These are phyloP conservation scores for Penicillium samsonianum DNA, from an alignment of 495 filamentous ascomycete species.

Conservation along the genomic window DNA sequence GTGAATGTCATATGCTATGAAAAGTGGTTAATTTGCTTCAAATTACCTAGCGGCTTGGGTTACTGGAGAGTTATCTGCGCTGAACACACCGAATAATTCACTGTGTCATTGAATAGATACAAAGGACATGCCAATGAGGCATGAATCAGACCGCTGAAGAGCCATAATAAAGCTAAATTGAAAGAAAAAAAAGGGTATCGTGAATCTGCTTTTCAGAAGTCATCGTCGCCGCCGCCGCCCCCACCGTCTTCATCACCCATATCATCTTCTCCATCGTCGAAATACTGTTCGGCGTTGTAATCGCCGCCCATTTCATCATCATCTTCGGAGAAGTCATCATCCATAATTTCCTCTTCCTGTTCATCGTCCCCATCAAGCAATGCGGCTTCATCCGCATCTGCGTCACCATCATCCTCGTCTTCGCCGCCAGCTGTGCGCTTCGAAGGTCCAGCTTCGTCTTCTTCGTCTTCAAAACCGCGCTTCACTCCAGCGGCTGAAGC, in stretches of 20 bases:
- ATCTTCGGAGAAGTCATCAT: slow-evolving; percentile 58
- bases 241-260: slow-evolving; percentile 54
- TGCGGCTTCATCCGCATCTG: slow-evolving; percentile 38
- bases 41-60: too few relatives aligned
- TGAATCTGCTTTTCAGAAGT: slow-evolving; percentile 37
- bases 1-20: too few relatives aligned
- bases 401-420: slow-evolving; percentile 39
- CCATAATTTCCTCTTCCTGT: slow-evolving; percentile 52
- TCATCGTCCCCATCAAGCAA: slow-evolving; percentile 50
- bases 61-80: background rate
- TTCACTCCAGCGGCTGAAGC: slow-evolving; percentile 30
- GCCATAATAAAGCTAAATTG: slow-evolving; percentile 9
- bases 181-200: slow-evolving; percentile 42
- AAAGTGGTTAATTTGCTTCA: too few relatives aligned
- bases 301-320: slow-evolving; percentile 60
- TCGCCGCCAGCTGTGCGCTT: slow-evolving; percentile 31
- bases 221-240: slow-evolving; percentile 52
- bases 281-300: slow-evolving; percentile 68
- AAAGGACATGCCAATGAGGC: background rate
- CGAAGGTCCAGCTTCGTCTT: slow-evolving; percentile 41
- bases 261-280: slow-evolving; percentile 64
- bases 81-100: background rate
- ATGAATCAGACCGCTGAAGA: slow-evolving; percentile 17
- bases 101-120: background rate
- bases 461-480: slow-evolving; percentile 50